phyloP scores from a whole-genome alignment of 1,284 basidiomycete genomes.

The Pseudozyma tsukubaensis region DNA sequence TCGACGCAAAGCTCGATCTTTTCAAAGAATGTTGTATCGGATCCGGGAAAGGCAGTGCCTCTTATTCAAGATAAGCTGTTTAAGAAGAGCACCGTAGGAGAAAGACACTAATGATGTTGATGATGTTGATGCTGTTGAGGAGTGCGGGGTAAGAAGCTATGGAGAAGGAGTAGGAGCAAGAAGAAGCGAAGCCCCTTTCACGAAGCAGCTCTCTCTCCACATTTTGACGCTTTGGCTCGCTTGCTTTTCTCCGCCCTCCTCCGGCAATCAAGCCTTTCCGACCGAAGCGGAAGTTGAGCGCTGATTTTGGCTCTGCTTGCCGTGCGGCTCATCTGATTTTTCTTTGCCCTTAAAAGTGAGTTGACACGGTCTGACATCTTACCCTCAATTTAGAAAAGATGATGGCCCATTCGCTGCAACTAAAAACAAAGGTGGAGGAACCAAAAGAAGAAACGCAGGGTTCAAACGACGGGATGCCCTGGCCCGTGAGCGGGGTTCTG shows the following conservation, averaged over 20 bases:
- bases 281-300: neutral
- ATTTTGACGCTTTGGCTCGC: neutral
- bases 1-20: no score
- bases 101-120: neutral
- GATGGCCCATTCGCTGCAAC: neutral
- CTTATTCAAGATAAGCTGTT: no score
- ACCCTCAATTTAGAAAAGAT: neutral
- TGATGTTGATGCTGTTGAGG: neutral
- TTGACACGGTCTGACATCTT: slow-evolving; percentile 8
- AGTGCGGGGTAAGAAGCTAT: neutral
- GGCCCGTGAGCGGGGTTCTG: slow-evolving; percentile 1
- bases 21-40: no score
- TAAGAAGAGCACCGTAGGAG: neutral
- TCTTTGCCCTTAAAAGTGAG: no score
- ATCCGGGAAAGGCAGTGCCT: no score
- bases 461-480: neutral
- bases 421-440: neutral
- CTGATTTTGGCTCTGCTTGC: neutral
- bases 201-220: neutral
- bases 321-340: neutral
- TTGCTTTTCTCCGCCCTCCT: neutral
- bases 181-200: slow-evolving; percentile 2
- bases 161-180: neutral
- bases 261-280: neutral
- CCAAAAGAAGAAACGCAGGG: slow-evolving; percentile 1